phyloP scores from a whole-genome alignment of 2,329 filamentous ascomycete species.

The Bertia moriformis region DNA sequence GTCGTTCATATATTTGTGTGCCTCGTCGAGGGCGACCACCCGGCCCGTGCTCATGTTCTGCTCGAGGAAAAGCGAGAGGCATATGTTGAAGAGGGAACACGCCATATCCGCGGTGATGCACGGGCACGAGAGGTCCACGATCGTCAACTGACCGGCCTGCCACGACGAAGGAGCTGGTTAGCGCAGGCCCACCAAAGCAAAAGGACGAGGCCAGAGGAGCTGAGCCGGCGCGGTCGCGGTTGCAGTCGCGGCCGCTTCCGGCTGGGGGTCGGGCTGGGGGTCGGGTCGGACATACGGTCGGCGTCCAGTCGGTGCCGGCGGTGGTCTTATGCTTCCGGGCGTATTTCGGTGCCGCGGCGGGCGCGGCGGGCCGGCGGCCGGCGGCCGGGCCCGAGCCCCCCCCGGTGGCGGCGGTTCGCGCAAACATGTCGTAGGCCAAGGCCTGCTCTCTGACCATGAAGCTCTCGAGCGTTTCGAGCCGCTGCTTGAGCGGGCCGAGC shows the following conservation, averaged over 20 bases:
- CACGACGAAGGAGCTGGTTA: too few relatives aligned
- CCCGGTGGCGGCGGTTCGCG: slow-evolving; percentile 1
- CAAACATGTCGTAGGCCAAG: slow-evolving; percentile 3
- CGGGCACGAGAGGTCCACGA: slow-evolving; percentile 61
- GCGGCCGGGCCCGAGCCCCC: background rate
- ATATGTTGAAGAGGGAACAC: slow-evolving; percentile 61
- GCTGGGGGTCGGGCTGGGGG: too few relatives aligned
- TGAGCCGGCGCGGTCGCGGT: too few relatives aligned
- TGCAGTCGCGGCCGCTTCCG: too few relatives aligned
- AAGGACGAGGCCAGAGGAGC: too few relatives aligned
- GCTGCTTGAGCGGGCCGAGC: slow-evolving; percentile 35
- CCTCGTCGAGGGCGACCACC: slow-evolving; percentile 61
- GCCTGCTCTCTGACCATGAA: slow-evolving; percentile 31
- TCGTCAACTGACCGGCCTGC: slow-evolving; percentile 38
- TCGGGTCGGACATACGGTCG: too few relatives aligned
- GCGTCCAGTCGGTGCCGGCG: background rate
- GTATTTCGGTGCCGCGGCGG: too few relatives aligned
- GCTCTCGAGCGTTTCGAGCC: slow-evolving; percentile 47
- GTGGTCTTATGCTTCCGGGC: background rate
- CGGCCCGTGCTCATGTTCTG: slow-evolving; percentile 31
- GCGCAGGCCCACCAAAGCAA: too few relatives aligned
- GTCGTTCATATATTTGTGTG: slow-evolving; percentile 60
- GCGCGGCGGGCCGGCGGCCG: too few relatives aligned
- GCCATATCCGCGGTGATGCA: slow-evolving; percentile 53
- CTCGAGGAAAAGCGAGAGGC: slow-evolving; percentile 50